A percentile compares a stretch with the other conserved stretches of the same genome.
Conservation (phyloP, 2,329 filamentous ascomycete genomes). For the Albophoma yamanashiensis region DNA sequence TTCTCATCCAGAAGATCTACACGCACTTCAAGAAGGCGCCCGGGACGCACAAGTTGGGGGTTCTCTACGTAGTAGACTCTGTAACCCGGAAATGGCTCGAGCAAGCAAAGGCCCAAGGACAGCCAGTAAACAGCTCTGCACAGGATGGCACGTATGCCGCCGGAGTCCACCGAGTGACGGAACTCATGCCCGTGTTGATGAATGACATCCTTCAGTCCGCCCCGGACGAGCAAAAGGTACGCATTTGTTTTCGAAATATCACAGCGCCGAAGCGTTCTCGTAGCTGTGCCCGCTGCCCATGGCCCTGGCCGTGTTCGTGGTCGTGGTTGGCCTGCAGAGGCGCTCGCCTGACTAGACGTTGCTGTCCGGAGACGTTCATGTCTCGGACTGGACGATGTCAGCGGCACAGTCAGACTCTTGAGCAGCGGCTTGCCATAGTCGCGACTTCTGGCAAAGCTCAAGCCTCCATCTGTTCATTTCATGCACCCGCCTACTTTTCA, state of each 20-base stretch:
- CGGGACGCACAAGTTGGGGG: conserved; percentile 92
- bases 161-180: conserved; percentile 92
- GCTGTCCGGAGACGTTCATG: neutral
- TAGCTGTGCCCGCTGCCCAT: conserved; percentile 19
- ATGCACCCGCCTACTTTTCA: neutral
- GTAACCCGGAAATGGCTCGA: conserved; percentile 99
- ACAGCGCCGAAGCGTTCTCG: neutral
- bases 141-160: conserved; percentile 89
- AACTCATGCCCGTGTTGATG: conserved; percentile 88
- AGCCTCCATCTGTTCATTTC: neutral
- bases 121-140: conserved; percentile 69
- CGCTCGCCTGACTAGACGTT: neutral
- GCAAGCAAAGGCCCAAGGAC: conserved; percentile 77
- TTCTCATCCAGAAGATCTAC: conserved; percentile 91
- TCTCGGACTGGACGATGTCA: neutral
- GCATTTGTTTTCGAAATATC: conserved; percentile 28
- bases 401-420: neutral
- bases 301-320: conserved; percentile 2
- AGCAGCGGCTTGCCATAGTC: neutral
- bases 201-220: conserved; percentile 85
- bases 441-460: neutral
- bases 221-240: conserved; percentile 94
- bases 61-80: conserved; percentile 99
- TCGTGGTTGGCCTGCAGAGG: neutral
- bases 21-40: conserved; percentile 95